phyloP scores from a whole-genome alignment of 2,329 filamentous ascomycete species.

The Emericellopsis cladophorae region DNA sequence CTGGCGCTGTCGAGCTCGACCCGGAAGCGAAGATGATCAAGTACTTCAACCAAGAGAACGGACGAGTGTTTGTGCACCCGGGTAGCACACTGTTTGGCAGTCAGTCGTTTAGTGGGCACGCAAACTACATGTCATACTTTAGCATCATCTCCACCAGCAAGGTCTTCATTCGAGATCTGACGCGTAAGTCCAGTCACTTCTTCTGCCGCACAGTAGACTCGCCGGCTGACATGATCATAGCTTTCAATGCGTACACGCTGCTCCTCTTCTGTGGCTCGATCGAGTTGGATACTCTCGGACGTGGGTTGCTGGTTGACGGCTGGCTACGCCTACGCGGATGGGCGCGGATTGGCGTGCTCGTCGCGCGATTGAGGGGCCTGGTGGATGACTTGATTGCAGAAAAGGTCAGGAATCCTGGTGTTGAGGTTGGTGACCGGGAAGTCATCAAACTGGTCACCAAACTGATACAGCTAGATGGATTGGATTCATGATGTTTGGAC shows the following conservation, averaged over 20 bases:
- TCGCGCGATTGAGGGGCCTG: conserved; percentile 72
- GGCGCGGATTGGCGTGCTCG: conserved; percentile 86
- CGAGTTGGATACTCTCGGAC: conserved; percentile 72
- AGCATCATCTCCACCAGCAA: conserved; percentile 86
- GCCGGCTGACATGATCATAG: conserved; percentile 19
- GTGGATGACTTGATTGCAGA: conserved; percentile 72
- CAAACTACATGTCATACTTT: conserved; percentile 79
- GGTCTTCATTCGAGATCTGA: conserved; percentile 82
- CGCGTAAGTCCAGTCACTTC: conserved; percentile 46
- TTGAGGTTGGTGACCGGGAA: conserved; percentile 44
- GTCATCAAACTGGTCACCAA: conserved; percentile 67
- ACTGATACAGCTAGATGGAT: conserved; percentile 79
- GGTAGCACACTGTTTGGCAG: conserved; percentile 75
- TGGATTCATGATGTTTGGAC: conserved; percentile 44
- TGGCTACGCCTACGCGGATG: conserved; percentile 82
- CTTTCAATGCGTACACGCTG: conserved; percentile 81
- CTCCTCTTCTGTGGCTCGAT: conserved; percentile 82
- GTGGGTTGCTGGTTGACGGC: conserved; percentile 81
- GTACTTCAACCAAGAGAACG: conserved; percentile 78
- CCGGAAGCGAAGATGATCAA: conserved; percentile 87
- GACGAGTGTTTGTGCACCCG: conserved; percentile 86
- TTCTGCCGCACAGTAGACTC: background rate
- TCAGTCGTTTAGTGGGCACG: conserved; percentile 63
- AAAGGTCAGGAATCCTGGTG: conserved; percentile 64
- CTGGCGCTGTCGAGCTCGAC: conserved; percentile 84